A percentile compares a stretch with the other conserved stretches of the same genome.
These are phyloP conservation scores for Boletus huronensis DNA, from an alignment of 768 basidiomycete genomes.

Conservation along the genomic window DNA sequence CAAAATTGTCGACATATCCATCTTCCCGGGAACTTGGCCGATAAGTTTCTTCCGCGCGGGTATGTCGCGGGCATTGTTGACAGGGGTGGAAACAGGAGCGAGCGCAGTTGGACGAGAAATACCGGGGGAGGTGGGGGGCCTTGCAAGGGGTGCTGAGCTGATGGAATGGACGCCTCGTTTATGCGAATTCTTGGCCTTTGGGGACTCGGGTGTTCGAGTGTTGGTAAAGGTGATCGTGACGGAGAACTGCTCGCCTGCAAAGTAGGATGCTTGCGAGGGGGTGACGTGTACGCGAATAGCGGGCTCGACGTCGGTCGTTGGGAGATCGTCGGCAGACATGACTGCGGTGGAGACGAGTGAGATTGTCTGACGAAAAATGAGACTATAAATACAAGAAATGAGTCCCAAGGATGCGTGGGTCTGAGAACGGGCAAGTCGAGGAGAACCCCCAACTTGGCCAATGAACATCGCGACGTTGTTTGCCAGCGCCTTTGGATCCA, in stretches of 20 bases:
- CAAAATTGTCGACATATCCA: conserved; percentile 44
- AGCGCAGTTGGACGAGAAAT: conserved; percentile 41
- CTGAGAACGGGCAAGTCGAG: neutral
- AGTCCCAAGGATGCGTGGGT: neutral
- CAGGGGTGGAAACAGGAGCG: conserved; percentile 19
- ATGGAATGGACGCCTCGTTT: conserved; percentile 76
- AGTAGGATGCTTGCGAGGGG: conserved; percentile 86
- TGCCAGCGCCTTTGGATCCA: conserved; percentile 4
- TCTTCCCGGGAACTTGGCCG: conserved; percentile 40
- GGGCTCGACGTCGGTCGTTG: conserved; percentile 34
- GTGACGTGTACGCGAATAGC: conserved; percentile 67
- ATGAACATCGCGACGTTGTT: neutral
- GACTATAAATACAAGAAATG: neutral
- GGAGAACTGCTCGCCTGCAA: conserved; percentile 85
- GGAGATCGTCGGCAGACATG: conserved; percentile 21
- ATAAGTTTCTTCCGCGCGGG: conserved; percentile 52
- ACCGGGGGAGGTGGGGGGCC: conserved; percentile 81
- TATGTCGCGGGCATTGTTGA: conserved; percentile 28
- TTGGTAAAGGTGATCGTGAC: conserved; percentile 88
- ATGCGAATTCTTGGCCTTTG: conserved; percentile 42
- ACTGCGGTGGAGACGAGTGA: neutral
- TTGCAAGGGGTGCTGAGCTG: conserved; percentile 75
- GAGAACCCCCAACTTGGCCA: neutral
- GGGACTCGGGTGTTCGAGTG: conserved; percentile 52
- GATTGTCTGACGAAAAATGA: neutral